A percentile compares a stretch with the other conserved stretches of the same genome.
These are phyloP conservation scores for Seiridium unicorne DNA, from an alignment of 2,329 filamentous ascomycete genomes.

Conservation along the genomic window DNA sequence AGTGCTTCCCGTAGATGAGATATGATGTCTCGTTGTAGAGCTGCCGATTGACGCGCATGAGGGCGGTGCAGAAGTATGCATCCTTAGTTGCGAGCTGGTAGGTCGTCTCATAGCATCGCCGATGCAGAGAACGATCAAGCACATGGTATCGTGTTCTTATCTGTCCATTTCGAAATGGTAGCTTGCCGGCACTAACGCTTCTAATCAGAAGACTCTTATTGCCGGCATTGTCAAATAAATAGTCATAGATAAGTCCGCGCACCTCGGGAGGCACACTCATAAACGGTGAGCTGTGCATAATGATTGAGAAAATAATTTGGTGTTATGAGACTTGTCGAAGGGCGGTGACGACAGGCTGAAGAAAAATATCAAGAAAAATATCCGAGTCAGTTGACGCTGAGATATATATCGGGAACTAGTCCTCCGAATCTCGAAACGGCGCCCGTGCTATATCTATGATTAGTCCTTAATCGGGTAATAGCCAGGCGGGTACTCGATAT, in stretches of 20 bases:
- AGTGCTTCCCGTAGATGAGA: constrained; percentile 53
- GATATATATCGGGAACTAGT: constrained; percentile 1
- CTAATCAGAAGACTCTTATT: constrained; percentile 37
- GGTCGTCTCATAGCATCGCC: constrained; percentile 49
- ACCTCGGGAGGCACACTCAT: constrained; percentile 39
- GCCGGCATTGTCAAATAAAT: constrained; percentile 41
- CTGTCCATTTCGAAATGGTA: constrained; percentile 18
- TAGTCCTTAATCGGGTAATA: not conserved
- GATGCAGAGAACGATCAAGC: constrained; percentile 36
- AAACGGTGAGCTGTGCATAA: not conserved
- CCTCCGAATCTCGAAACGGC: not conserved
- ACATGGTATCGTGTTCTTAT: constrained; percentile 38
- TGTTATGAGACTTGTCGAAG: not conserved
- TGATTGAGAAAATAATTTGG: not conserved
- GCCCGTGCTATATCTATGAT: not conserved
- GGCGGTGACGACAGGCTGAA: not conserved
- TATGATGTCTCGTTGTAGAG: constrained; percentile 56
- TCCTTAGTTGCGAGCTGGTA: constrained; percentile 47
- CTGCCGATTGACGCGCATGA: constrained; percentile 44
- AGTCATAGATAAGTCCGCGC: constrained; percentile 41
- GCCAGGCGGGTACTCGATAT: constrained; percentile 4
- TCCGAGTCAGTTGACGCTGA: not conserved
- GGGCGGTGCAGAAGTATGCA: constrained; percentile 37
- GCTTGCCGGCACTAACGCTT: constrained; percentile 23
- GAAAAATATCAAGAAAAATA: not conserved